phyloP scores from a whole-genome alignment of 306 rosid genomes.

The Ormosia semicastrata region DNA sequence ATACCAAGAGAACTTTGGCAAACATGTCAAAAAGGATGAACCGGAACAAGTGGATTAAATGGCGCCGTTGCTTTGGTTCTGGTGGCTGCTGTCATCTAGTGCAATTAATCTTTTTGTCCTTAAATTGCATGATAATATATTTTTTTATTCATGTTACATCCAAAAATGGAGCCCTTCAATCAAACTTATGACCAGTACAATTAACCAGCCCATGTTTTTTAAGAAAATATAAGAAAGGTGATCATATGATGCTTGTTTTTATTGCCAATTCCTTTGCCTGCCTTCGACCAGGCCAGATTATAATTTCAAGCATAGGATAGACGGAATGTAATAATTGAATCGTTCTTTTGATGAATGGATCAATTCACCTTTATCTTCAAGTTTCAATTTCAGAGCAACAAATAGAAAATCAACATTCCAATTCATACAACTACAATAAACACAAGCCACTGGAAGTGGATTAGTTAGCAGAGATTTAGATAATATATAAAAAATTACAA shows the following conservation, averaged over 20 bases:
- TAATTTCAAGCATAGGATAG: not conserved
- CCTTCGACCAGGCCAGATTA: not conserved
- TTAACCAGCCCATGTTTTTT: not conserved
- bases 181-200: not conserved
- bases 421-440: not conserved
- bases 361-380: not conserved
- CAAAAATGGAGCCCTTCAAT: not conserved
- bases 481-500: not conserved
- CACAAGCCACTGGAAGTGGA: not conserved
- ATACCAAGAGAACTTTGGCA: not conserved
- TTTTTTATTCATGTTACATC: not conserved
- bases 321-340: not conserved
- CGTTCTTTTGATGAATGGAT: conserved; percentile 8
- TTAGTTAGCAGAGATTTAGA: not conserved
- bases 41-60: not conserved
- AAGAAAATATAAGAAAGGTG: not conserved
- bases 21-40: not conserved
- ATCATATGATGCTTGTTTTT: not conserved
- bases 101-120: no score
- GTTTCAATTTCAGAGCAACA: not conserved
- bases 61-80: not conserved
- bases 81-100: not conserved
- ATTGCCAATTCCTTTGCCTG: not conserved
- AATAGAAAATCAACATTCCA: conserved; percentile 10
- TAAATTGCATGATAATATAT: no score